Conservation (phyloP, 805 yeast species). For the Monosporozyma yasuniensis region DNA sequence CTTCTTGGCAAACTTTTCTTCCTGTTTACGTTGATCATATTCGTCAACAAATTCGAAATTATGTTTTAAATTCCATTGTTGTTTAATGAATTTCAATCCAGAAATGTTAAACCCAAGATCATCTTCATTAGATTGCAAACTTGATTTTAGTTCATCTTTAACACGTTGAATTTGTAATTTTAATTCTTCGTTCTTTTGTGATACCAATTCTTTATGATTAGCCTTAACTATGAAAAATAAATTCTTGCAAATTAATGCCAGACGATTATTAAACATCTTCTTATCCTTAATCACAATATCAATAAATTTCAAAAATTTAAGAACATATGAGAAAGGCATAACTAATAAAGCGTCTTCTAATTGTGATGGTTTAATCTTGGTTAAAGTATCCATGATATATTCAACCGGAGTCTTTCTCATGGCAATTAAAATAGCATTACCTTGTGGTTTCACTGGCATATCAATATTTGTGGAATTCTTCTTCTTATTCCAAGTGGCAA, state of each 20-base stretch:
- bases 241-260: constrained; percentile 63
- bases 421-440: constrained; percentile 67
- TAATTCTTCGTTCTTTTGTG: constrained; percentile 54
- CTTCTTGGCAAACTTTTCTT: constrained; percentile 53
- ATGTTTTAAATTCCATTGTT: constrained; percentile 74
- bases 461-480: constrained; percentile 30
- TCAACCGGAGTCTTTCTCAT: constrained; percentile 62
- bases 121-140: constrained; percentile 42
- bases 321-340: constrained; percentile 77
- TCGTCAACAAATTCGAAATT: constrained; percentile 66
- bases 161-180: constrained; percentile 58
- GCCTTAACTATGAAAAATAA: constrained; percentile 64
- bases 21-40: constrained; percentile 43
- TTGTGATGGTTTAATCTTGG: constrained; percentile 71
- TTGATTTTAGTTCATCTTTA: constrained; percentile 49
- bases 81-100: constrained; percentile 65
- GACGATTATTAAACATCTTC: constrained; percentile 39
- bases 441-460: constrained; percentile 51
- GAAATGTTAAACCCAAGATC: constrained; percentile 78
- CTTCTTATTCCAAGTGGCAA: constrained; percentile 34
- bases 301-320: constrained; percentile 61
- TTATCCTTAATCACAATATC: constrained; percentile 59
- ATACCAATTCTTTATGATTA: constrained; percentile 71
- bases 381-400: constrained; percentile 65
- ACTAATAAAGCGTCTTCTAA: constrained; percentile 88